A percentile compares a stretch with the other conserved stretches of the same genome.
Conservation (phyloP, 2,329 filamentous ascomycete species). For the Alternaria rosae region DNA sequence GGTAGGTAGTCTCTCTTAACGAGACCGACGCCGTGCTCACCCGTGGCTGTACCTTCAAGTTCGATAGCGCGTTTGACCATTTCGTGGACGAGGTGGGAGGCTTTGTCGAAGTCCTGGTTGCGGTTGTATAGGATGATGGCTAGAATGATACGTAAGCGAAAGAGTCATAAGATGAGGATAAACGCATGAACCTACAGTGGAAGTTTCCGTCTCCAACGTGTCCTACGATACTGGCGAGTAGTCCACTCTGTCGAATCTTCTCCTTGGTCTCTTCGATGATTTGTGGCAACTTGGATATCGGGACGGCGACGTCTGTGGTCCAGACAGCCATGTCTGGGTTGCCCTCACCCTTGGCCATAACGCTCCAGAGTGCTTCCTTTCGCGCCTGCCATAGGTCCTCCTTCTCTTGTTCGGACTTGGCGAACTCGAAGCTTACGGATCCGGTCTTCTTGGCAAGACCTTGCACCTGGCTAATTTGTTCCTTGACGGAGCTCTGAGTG, state of each 20-base stretch:
- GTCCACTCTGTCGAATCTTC: slow-evolving; percentile 67
- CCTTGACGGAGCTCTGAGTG: slow-evolving; percentile 73
- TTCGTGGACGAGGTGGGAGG: slow-evolving; percentile 75
- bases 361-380: slow-evolving; percentile 77
- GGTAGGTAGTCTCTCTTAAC: slow-evolving; percentile 85
- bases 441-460: slow-evolving; percentile 66
- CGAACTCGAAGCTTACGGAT: slow-evolving; percentile 74
- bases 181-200: slow-evolving; percentile 59
- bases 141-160: slow-evolving; percentile 30
- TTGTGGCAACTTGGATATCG: slow-evolving; percentile 73
- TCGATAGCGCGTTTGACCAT: slow-evolving; percentile 89
- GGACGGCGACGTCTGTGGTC: slow-evolving; percentile 84
- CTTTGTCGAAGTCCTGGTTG: slow-evolving; percentile 70
- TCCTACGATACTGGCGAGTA: slow-evolving; percentile 72
- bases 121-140: slow-evolving; percentile 69
- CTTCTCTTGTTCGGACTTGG: slow-evolving; percentile 69
- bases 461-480: slow-evolving; percentile 75
- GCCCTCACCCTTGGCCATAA: slow-evolving; percentile 69
- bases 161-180: not conserved
- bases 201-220: slow-evolving; percentile 81
- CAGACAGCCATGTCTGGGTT: slow-evolving; percentile 69
- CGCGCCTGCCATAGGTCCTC: slow-evolving; percentile 76
- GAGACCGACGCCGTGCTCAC: slow-evolving; percentile 83
- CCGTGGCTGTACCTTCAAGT: slow-evolving; percentile 85
- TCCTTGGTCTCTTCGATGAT: slow-evolving; percentile 80